A percentile compares a stretch with the other conserved stretches of the same genome.
Conservation (phyloP, 352 stramenopile species). For the Globisporangium yorkense region DNA sequence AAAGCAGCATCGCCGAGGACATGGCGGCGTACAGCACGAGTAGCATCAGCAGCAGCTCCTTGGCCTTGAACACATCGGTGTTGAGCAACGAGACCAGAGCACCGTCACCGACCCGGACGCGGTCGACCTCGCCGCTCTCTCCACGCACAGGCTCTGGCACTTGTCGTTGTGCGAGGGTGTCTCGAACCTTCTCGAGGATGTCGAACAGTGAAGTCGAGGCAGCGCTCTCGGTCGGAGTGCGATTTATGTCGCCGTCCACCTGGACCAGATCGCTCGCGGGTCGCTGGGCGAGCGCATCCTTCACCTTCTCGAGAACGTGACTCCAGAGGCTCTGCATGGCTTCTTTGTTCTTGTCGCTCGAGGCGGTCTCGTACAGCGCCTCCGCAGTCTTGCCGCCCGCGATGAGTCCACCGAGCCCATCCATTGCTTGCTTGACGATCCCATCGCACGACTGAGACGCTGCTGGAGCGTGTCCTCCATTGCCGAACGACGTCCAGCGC, state of each 20-base stretch:
- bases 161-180: background rate
- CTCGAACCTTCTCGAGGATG: background rate
- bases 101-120: no score
- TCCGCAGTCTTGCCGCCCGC: slow-evolving; percentile 1
- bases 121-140: background rate
- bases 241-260: background rate
- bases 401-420: slow-evolving; percentile 1
- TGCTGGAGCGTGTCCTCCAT: background rate
- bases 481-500: slow-evolving; percentile 2
- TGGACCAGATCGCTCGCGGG: background rate
- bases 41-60: slow-evolving; percentile 2
- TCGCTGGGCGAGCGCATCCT: background rate
- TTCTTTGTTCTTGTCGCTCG: background rate
- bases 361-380: slow-evolving; percentile 1
- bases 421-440: background rate
- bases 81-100: background rate
- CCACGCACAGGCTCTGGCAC: background rate
- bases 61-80: background rate
- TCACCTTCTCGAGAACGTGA: background rate
- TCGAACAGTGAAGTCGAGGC: background rate
- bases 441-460: background rate
- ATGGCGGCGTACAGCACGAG: slow-evolving; percentile 3
- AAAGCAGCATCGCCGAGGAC: slow-evolving; percentile 1
- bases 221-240: background rate
- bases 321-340: slow-evolving; percentile 1